Percentiles rank a stretch among this genome's conserved stretches.
phyloP scores from a whole-genome alignment of 169 alveolate genomes.

The Cryptosporidium sp. region DNA sequence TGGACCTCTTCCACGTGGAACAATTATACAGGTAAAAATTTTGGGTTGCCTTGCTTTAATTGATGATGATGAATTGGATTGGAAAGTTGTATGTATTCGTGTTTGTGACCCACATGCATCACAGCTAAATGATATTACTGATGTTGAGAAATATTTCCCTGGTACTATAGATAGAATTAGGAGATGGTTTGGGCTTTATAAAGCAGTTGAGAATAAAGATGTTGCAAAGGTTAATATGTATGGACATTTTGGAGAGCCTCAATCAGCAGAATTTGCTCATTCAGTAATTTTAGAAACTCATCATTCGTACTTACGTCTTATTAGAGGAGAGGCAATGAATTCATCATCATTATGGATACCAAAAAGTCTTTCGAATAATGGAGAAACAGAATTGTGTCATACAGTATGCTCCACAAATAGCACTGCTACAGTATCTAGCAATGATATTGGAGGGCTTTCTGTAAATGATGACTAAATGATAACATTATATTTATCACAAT shows the following conservation, averaged over 20 bases:
- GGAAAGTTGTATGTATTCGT: constrained; percentile 89
- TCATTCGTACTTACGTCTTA: constrained; percentile 42
- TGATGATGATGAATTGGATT: constrained; percentile 93
- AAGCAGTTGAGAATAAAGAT: constrained; percentile 71
- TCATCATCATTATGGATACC: constrained; percentile 57
- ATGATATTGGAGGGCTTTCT: constrained; percentile 24
- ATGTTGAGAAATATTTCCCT: constrained; percentile 81
- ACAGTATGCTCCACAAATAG: constrained; percentile 37
- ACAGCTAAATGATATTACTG: constrained; percentile 79
- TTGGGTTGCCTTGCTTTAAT: constrained; percentile 92
- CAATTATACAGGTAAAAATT: constrained; percentile 78
- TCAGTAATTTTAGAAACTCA: constrained; percentile 54
- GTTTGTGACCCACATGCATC: constrained; percentile 81
- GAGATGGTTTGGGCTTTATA: constrained; percentile 72
- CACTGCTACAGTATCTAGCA: constrained; percentile 45
- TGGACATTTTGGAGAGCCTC: constrained; percentile 75
- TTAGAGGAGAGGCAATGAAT: background rate
- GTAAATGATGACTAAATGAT: constrained; percentile 5
- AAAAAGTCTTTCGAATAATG: background rate
- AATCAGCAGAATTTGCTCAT: constrained; percentile 72
- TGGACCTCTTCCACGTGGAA: constrained; percentile 77
- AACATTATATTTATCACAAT: background rate
- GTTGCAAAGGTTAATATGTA: constrained; percentile 71
- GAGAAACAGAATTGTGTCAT: constrained; percentile 8
- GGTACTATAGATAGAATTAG: constrained; percentile 78